Evolutionary conservation across 1,284 basidiomycete species (phyloP).

Genomic region (Fomitopsis palustris): DNA sequence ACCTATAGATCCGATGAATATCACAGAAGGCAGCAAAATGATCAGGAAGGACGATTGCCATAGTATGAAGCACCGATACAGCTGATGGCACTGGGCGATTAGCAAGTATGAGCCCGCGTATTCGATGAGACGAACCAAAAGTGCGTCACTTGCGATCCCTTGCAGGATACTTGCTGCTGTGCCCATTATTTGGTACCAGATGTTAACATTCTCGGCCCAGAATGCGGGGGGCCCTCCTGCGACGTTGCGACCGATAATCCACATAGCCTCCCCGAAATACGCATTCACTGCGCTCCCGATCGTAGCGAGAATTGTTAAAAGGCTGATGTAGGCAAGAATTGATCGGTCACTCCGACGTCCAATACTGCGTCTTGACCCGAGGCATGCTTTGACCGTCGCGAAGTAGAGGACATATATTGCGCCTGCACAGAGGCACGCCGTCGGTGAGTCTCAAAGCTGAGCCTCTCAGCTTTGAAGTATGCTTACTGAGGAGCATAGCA

Average conservation of each 20-base stretch:
- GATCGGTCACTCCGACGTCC: constrained; percentile 9
- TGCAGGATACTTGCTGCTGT: constrained; percentile 10
- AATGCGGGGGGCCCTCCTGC: constrained; percentile 12
- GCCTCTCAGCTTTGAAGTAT: too few species aligned
- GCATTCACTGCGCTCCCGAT: constrained; percentile 14
- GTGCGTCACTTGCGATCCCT: not conserved
- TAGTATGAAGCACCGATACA: constrained; percentile 16
- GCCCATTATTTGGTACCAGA: constrained; percentile 20
- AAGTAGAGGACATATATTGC: too few species aligned
- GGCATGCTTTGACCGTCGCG: too few species aligned
- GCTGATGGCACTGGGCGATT: not conserved
- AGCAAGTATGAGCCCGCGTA: too few species aligned
- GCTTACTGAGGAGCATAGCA: too few species aligned
- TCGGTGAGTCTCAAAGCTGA: too few species aligned
- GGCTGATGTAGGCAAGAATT: constrained; percentile 17
- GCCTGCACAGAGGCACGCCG: too few species aligned
- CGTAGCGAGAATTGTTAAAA: constrained; percentile 14
- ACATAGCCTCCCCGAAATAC: constrained; percentile 19
- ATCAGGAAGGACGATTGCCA: constrained; percentile 14
- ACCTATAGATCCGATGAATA: not conserved
- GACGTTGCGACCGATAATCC: constrained; percentile 13
- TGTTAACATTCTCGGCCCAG: constrained; percentile 9
- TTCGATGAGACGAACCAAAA: too few species aligned
- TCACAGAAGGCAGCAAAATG: constrained; percentile 10
- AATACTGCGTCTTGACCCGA: too few species aligned